A percentile compares a stretch with the other conserved stretches of the same genome.
Conservation (phyloP, 1,284 basidiomycete species). For the Wallemia mellicola region DNA sequence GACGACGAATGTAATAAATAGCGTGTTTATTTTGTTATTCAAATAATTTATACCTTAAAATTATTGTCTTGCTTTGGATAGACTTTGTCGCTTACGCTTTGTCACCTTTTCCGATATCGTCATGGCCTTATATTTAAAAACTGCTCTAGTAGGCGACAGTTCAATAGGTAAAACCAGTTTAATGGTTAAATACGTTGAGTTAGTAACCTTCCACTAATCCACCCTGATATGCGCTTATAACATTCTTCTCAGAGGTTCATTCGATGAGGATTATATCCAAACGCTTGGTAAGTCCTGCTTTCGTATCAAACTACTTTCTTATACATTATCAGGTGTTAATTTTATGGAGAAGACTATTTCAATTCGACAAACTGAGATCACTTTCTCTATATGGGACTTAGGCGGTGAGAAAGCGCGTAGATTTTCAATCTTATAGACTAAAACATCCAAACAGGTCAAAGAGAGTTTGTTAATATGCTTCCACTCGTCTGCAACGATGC, state of each 20-base stretch:
- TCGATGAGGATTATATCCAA: slow-evolving; percentile 85
- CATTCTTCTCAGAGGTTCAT: slow-evolving; percentile 1
- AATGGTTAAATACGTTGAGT: slow-evolving; percentile 92
- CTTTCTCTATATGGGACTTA: slow-evolving; percentile 96
- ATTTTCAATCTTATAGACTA: neutral
- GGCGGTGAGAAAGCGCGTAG: slow-evolving; percentile 23
- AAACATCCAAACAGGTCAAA: slow-evolving; percentile 26
- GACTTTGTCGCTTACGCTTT: too few species aligned
- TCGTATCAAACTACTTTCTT: neutral
- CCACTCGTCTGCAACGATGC: slow-evolving; percentile 95
- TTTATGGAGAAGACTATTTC: slow-evolving; percentile 99
- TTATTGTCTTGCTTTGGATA: too few species aligned
- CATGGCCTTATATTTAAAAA: slow-evolving; percentile 70
- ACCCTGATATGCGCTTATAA: neutral
- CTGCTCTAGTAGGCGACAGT: slow-evolving; percentile 89
- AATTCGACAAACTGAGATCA: slow-evolving; percentile 88
- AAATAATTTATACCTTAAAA: too few species aligned
- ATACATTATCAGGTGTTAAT: slow-evolving; percentile 41
- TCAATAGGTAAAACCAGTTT: slow-evolving; percentile 94
- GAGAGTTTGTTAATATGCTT: slow-evolving; percentile 96
- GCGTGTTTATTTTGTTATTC: too few species aligned
- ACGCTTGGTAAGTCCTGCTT: slow-evolving; percentile 39
- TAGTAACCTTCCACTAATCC: too few species aligned
- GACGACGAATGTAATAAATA: too few species aligned
- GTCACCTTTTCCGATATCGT: neutral